Base-by-base conservation (phyloP, 768 basidiomycete genomes). In the Russula sp. region DNA sequence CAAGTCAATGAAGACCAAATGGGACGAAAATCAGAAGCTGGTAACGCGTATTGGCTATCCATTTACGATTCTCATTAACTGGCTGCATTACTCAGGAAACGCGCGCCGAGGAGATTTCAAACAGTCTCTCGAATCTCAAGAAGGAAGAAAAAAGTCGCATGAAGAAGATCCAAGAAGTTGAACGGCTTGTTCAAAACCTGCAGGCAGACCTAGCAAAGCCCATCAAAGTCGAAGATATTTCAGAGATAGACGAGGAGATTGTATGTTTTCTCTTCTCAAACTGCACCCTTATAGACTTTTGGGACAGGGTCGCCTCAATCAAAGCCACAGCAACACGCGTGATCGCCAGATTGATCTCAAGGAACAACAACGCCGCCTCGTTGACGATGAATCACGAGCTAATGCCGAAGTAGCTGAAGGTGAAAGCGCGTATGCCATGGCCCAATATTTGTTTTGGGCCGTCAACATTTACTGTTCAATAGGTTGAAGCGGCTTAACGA, bases 401-500 rank as follows among this genome's bases (percentile, higher is more conserved):
- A 77, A 76, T 49, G 68, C 61, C 2, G 73, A 75, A 49, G 74
- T 78, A 32, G 66, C 74, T 6, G 69, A 65, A 38, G 57, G 66
- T 30, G 59, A 56, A 24, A 42, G 55, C 9, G 22, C 50, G 72
- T 72, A 61, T 16, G 54, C 32, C 48, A 56, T n/a, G 30, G 8
- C 40, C 57, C 34, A 40, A n/a, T 24, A 22, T 50, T 3, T 18
- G 32, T 42, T 13, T 36, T 11, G 30, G n/a, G 36, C 30, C 22
- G 18, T 16, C 28, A 8, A 30, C 6, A 22, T 42, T 16, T 49
- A 53, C 44, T 20, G 11, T 8, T 18, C 18, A 36, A 36, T 65
- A 92, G 90, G 26, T 66, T 89, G 49, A 72, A 75, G 61, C 76
- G 78, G 53, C 79, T 89, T 20, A n/a, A 86, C 34, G 78, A 84